Evolutionary conservation across 768 basidiomycete species (phyloP).

Genomic region (Kwoniella pini): DNA sequence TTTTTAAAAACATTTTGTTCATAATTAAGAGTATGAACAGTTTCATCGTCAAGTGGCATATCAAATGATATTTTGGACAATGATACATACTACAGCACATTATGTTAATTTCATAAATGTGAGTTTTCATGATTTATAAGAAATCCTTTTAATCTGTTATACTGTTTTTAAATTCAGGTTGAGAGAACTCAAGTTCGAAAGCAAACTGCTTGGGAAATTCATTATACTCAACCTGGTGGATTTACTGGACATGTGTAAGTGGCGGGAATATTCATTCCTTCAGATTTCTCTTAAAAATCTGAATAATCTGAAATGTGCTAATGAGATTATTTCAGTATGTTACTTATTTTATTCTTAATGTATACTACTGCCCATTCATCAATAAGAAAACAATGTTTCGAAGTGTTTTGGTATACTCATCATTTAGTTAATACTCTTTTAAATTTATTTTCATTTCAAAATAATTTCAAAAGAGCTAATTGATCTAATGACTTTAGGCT

Average conservation of each 20-base stretch:
- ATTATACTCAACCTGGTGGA: slow-evolving; percentile 85
- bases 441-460: background rate
- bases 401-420: slow-evolving; percentile 96
- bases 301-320: too few relatives aligned
- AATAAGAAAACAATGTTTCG: slow-evolving; percentile 85
- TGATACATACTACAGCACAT: slow-evolving; percentile 90
- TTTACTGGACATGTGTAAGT: slow-evolving; percentile 79
- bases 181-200: slow-evolving; percentile 65
- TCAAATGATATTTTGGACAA: slow-evolving; percentile 73
- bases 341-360: slow-evolving; percentile 88
- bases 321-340: slow-evolving; percentile 68
- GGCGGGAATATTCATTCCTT: background rate
- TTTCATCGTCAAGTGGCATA: slow-evolving; percentile 89
- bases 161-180: slow-evolving; percentile 18
- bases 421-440: slow-evolving; percentile 56
- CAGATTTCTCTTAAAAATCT: too few relatives aligned
- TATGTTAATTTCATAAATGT: slow-evolving; percentile 54
- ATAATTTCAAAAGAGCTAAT: too few relatives aligned
- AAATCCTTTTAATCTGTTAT: too few relatives aligned
- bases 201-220: slow-evolving; percentile 74
- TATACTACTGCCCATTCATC: slow-evolving; percentile 88
- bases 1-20: background rate
- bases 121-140: background rate
- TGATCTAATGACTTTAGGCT: too few relatives aligned
- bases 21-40: slow-evolving; percentile 6